Conservation (phyloP, 1,139 yeast genomes). For the Kluyveromyces sp. region DNA sequence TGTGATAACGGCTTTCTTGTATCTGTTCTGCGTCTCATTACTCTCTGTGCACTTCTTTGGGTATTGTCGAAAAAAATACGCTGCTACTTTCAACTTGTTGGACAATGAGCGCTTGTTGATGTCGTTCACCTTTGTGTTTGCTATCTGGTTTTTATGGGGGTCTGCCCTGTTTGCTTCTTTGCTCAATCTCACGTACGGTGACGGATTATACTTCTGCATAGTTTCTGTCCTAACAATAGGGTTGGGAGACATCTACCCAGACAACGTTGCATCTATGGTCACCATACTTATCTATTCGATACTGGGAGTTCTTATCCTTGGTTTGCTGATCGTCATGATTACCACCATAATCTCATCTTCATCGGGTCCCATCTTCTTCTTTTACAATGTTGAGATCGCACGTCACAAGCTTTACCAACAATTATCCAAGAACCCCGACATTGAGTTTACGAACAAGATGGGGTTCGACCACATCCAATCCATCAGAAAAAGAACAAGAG, state of each 20-base stretch:
- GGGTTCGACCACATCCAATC: slow-evolving; percentile 50
- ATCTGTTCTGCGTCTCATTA: slow-evolving; percentile 48
- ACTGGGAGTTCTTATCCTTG: slow-evolving; percentile 63
- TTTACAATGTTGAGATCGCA: slow-evolving; percentile 49
- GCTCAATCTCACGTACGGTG: slow-evolving; percentile 45
- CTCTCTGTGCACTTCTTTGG: slow-evolving; percentile 57
- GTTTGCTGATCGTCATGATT: slow-evolving; percentile 64
- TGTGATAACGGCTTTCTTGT: slow-evolving; percentile 52
- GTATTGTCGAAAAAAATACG: slow-evolving; percentile 49
- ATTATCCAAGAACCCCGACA: slow-evolving; percentile 17
- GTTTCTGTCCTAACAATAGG: slow-evolving; percentile 76
- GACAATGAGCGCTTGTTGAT: slow-evolving; percentile 64
- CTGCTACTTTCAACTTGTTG: slow-evolving; percentile 61
- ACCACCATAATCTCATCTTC: slow-evolving; percentile 55
- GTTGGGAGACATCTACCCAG: slow-evolving; percentile 63
- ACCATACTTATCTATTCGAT: slow-evolving; percentile 56
- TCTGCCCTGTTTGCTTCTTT: slow-evolving; percentile 47
- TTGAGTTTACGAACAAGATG: slow-evolving; percentile 33
- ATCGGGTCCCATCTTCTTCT: slow-evolving; percentile 54
- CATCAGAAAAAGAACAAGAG: slow-evolving; percentile 38
- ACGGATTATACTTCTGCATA: slow-evolving; percentile 60
- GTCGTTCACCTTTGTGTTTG: slow-evolving; percentile 57
- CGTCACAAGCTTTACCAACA: slow-evolving; percentile 25
- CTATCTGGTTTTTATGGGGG: slow-evolving; percentile 67
- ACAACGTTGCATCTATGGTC: slow-evolving; percentile 45